Percentiles rank a stretch among this genome's conserved stretches.
Evolutionary conservation across 2,329 filamentous ascomycete genomes (phyloP).

Genomic region (Trichoderma cornu-damae): DNA sequence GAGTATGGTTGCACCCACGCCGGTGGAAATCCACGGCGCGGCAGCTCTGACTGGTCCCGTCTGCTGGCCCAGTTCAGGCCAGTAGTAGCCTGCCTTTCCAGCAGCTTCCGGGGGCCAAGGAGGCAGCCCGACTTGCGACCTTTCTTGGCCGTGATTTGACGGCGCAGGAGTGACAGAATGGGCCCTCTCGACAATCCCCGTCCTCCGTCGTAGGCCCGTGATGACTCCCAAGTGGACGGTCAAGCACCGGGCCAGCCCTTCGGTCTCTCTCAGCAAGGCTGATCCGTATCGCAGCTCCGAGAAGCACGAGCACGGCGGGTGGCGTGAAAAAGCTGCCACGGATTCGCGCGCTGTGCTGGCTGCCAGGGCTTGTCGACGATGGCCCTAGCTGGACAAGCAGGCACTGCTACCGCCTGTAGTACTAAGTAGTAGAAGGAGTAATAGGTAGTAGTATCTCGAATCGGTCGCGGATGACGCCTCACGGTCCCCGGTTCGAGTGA

Average conservation of each 20-base stretch:
- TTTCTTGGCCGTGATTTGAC: conserved; percentile 10
- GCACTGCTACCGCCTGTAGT: neutral
- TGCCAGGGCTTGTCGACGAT: neutral
- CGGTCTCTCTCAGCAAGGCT: neutral
- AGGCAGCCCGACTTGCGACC: conserved; percentile 18
- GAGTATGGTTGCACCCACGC: neutral
- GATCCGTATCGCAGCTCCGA: conserved; percentile 3
- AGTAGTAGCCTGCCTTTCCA: neutral
- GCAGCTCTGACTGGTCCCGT: conserved; percentile 2
- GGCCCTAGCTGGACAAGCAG: neutral
- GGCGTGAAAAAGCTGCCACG: neutral
- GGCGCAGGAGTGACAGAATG: conserved; percentile 2
- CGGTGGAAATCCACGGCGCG: too few relatives aligned
- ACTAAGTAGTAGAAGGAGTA: neutral
- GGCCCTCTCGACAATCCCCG: neutral
- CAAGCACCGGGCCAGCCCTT: conserved; percentile 14
- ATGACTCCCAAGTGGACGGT: conserved; percentile 4
- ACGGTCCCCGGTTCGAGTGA: conserved; percentile 15
- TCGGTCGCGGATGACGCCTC: conserved; percentile 14
- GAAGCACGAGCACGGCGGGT: conserved; percentile 1
- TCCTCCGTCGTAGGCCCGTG: neutral
- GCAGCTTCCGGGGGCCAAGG: conserved; percentile 8
- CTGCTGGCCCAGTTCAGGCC: neutral
- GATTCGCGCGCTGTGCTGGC: conserved; percentile 2
- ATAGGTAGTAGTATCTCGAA: neutral